Conservation (phyloP, 78 protist genomes). For the Dictyostelium purpureum region DNA sequence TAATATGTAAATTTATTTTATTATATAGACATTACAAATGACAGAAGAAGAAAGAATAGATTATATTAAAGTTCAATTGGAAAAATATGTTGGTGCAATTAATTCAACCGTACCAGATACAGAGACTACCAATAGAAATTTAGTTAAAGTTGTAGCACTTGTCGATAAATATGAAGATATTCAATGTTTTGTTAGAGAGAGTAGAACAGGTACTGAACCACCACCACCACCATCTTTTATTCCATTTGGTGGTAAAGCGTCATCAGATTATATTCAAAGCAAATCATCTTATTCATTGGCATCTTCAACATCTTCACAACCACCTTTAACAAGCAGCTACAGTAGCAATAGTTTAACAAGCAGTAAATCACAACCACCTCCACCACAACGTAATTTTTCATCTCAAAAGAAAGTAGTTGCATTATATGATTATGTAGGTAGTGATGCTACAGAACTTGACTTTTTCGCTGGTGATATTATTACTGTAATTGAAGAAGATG, state of each 20-base stretch:
- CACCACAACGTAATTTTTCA: not conserved
- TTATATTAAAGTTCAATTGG: constrained; percentile 56
- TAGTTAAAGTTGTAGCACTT: not conserved
- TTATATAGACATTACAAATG: constrained; percentile 13
- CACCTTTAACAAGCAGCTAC: not conserved
- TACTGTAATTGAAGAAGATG: constrained; percentile 66
- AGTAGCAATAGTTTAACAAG: not conserved
- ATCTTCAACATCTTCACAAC: not conserved
- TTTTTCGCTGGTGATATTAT: constrained; percentile 71
- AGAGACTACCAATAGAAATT: constrained; percentile 2
- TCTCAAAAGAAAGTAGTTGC: constrained; percentile 16
- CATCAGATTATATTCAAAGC: not conserved
- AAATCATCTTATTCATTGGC: not conserved
- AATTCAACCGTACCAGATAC: constrained; percentile 14
- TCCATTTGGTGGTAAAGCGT: constrained; percentile 49
- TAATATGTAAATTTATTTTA: not conserved
- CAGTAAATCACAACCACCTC: not conserved
- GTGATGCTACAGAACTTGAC: constrained; percentile 65
- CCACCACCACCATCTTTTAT: constrained; percentile 46
- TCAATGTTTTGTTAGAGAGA: constrained; percentile 29
- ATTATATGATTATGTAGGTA: constrained; percentile 61
- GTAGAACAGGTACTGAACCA: constrained; percentile 54
- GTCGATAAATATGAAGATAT: constrained; percentile 63
- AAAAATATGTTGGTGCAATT: constrained; percentile 34
- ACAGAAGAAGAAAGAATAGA: constrained; percentile 70